phyloP scores from a whole-genome alignment of 2,329 filamentous ascomycete genomes.

The Scortechinia acanthostroma region DNA sequence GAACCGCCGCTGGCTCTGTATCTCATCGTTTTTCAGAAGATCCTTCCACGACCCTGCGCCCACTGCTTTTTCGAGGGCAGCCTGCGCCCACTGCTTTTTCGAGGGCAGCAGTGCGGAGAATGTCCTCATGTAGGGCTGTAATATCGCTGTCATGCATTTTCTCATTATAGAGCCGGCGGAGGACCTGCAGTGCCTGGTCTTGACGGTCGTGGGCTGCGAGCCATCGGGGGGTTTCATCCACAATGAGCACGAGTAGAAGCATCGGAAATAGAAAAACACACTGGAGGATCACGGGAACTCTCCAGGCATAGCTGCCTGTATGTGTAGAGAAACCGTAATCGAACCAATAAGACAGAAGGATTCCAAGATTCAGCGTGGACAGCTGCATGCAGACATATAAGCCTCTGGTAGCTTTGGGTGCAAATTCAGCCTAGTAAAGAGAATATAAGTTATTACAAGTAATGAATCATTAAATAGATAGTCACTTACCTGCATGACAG shows the following conservation, averaged over 20 bases:
- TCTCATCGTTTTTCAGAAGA: constrained; percentile 18
- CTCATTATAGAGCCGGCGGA: not conserved
- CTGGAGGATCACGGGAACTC: constrained; percentile 30
- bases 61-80: constrained; percentile 20
- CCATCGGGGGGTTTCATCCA: constrained; percentile 23
- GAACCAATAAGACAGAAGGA: constrained; percentile 35
- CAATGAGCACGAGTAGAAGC: constrained; percentile 21
- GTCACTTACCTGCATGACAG: constrained; percentile 29
- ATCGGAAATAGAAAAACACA: constrained; percentile 28
- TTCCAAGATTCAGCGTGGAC: constrained; percentile 35
- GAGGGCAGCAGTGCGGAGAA: constrained; percentile 14
- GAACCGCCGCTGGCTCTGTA: constrained; percentile 16
- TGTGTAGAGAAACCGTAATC: constrained; percentile 28
- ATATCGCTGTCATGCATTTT: too few species aligned
- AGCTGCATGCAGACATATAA: constrained; percentile 35
- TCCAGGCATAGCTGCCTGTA: constrained; percentile 22
- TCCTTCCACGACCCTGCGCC: too few species aligned
- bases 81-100: constrained; percentile 19
- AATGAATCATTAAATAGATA: constrained; percentile 19
- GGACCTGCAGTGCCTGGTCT: not conserved
- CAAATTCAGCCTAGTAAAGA: too few species aligned
- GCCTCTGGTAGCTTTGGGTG: constrained; percentile 25
- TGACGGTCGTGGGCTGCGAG: not conserved
- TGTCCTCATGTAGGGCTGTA: constrained; percentile 10
- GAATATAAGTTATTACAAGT: constrained; percentile 19